A percentile compares a stretch with the other conserved stretches of the same genome.
phyloP scores from a whole-genome alignment of 257 asterid species.

The Petunia axillaris region DNA sequence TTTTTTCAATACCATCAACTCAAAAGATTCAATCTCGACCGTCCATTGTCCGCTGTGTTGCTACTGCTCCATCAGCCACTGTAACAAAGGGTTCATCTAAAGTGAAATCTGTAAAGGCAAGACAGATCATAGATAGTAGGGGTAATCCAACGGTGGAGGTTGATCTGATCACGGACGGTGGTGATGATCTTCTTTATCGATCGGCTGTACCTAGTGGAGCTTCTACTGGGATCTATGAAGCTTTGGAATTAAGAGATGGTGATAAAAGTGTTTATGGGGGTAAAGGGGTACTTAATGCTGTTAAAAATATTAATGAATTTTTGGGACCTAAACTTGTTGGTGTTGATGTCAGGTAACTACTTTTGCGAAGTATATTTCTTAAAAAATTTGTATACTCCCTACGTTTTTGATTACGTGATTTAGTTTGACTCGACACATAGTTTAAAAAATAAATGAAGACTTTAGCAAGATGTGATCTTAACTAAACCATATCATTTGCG shows the following conservation, averaged over 20 bases:
- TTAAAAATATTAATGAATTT: constrained; percentile 64
- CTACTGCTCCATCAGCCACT: constrained; percentile 50
- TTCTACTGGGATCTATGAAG: constrained; percentile 98
- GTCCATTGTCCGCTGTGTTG: constrained; percentile 52
- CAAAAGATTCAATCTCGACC: constrained; percentile 45
- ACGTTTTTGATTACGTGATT: not conserved
- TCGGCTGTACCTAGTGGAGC: constrained; percentile 99
- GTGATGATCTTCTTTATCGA: constrained; percentile 67
- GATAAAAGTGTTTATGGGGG: constrained; percentile 88
- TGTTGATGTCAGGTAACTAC: constrained; percentile 78
- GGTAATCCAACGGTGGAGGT: constrained; percentile 99
- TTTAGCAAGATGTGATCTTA: too few relatives aligned
- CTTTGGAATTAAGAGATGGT: constrained; percentile 93
- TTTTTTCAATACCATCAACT: constrained; percentile 43
- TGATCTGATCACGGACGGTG: constrained; percentile 71
- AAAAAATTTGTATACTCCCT: not conserved
- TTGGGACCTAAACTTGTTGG: constrained; percentile 92
- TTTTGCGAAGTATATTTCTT: not conserved
- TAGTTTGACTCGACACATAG: too few relatives aligned
- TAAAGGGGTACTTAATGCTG: constrained; percentile 91
- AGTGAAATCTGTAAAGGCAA: constrained; percentile 74
- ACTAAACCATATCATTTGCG: too few relatives aligned
- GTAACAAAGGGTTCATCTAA: constrained; percentile 40
- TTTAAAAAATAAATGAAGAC: too few relatives aligned
- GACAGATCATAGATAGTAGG: constrained; percentile 98